Conservation (phyloP, 2,329 filamentous ascomycete species). For the Cladosporium colombiae region DNA sequence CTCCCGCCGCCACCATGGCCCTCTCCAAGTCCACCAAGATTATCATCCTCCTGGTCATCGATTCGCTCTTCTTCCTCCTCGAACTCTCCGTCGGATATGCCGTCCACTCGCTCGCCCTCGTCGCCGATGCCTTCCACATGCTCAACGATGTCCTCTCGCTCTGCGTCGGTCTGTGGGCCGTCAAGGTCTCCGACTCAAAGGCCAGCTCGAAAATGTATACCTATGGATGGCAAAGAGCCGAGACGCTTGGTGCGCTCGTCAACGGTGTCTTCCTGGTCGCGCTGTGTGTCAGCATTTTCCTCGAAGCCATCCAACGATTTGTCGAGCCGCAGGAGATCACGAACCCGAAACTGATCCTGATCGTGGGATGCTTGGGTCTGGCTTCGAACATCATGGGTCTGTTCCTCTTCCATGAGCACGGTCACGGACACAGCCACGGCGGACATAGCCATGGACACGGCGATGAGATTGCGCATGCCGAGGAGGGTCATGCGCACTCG, state of each 20-base stretch:
- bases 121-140: constrained; percentile 99
- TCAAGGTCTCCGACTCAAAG: constrained; percentile 80
- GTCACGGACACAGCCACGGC: constrained; percentile 61
- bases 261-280: constrained; percentile 98
- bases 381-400: constrained; percentile 87
- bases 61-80: constrained; percentile 84
- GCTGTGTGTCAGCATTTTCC: constrained; percentile 91
- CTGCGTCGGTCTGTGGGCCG: constrained; percentile 90
- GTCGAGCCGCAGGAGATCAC: constrained; percentile 85
- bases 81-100: constrained; percentile 84
- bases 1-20: constrained; percentile 59
- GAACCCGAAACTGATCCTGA: constrained; percentile 82
- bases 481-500: constrained; percentile 56
- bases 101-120: constrained; percentile 87
- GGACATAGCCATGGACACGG: constrained; percentile 45
- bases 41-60: constrained; percentile 87
- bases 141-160: constrained; percentile 97
- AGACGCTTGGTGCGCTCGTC: constrained; percentile 93
- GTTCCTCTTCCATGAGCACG: constrained; percentile 88
- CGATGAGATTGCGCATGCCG: constrained; percentile 48
- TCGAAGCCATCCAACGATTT: constrained; percentile 90
- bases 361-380: constrained; percentile 84
- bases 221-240: constrained; percentile 96
- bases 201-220: constrained; percentile 86
- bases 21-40: constrained; percentile 94